These are phyloP conservation scores for Hypomontagnella submonticulosa DNA, from an alignment of 495 filamentous ascomycete genomes.

Conservation along the genomic window DNA sequence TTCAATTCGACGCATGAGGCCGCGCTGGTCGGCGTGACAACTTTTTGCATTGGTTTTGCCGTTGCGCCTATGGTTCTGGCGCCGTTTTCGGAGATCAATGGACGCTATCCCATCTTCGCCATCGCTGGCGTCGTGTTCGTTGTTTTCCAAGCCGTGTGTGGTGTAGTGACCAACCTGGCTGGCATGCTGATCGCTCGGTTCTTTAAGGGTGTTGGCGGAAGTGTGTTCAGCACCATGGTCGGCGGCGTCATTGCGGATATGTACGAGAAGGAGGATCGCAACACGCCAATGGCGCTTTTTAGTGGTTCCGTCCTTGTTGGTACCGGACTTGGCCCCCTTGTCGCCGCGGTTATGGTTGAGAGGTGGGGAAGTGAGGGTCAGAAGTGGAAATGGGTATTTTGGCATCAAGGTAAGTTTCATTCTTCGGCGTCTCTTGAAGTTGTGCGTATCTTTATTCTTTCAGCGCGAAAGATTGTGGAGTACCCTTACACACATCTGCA, in stretches of 20 bases:
- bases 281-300: slow-evolving; percentile 92
- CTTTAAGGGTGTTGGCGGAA: slow-evolving; percentile 77
- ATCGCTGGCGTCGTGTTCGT: slow-evolving; percentile 73
- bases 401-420: slow-evolving; percentile 41
- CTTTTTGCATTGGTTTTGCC: slow-evolving; percentile 85
- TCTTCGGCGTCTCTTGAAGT: too few relatives aligned
- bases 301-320: slow-evolving; percentile 79
- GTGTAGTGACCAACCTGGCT: slow-evolving; percentile 73
- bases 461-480: too few relatives aligned
- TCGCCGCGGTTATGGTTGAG: slow-evolving; percentile 75
- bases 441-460: too few relatives aligned
- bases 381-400: slow-evolving; percentile 88
- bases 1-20: slow-evolving; percentile 72
- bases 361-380: slow-evolving; percentile 48
- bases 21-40: slow-evolving; percentile 80
- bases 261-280: slow-evolving; percentile 80
- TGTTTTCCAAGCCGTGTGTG: slow-evolving; percentile 78
- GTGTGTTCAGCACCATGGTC: slow-evolving; percentile 91
- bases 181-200: slow-evolving; percentile 84
- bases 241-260: slow-evolving; percentile 92
- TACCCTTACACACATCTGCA: background rate
- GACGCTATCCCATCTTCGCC: slow-evolving; percentile 83
- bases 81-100: slow-evolving; percentile 89
- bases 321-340: slow-evolving; percentile 82
- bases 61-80: slow-evolving; percentile 90